Conservation (phyloP, 768 basidiomycete species). For the Punctularia strigosozonata region DNA sequence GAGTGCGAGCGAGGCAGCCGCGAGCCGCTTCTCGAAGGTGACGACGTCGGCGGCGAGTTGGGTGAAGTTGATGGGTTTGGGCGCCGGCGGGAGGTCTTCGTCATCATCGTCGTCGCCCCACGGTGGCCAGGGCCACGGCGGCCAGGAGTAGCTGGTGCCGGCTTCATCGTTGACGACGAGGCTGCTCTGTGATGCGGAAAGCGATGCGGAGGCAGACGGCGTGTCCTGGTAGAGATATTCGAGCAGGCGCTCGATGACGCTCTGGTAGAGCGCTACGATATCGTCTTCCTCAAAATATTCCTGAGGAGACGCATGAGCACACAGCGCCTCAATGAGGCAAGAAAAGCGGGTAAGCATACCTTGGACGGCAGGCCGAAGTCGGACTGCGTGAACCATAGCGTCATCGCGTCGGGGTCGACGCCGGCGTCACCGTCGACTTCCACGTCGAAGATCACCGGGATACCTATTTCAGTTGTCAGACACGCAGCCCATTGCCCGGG, state of each 20-base stretch:
- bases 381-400: constrained; percentile 77
- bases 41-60: too few species aligned
- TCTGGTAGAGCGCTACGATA: constrained; percentile 57
- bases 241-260: constrained; percentile 59
- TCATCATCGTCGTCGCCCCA: constrained; percentile 61
- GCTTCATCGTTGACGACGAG: constrained; percentile 25
- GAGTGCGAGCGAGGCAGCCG: constrained; percentile 68
- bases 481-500: too few species aligned
- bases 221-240: constrained; percentile 42
- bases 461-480: constrained; percentile 30
- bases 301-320: constrained; percentile 21
- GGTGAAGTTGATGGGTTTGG: too few species aligned
- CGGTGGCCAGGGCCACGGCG: constrained; percentile 80
- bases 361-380: constrained; percentile 78
- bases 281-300: constrained; percentile 82
- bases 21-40: constrained; percentile 67
- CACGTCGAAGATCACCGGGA: constrained; percentile 70
- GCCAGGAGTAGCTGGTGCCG: constrained; percentile 38
- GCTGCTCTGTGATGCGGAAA: too few species aligned
- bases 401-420: constrained; percentile 76
- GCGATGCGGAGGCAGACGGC: too few species aligned
- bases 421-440: constrained; percentile 83
- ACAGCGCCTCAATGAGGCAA: constrained; percentile 5
- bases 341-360: constrained; percentile 25
- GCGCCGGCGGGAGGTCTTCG: too few species aligned